phyloP scores from a whole-genome alignment of 768 basidiomycete species.

The Pleurotus salmoneostramineus region DNA sequence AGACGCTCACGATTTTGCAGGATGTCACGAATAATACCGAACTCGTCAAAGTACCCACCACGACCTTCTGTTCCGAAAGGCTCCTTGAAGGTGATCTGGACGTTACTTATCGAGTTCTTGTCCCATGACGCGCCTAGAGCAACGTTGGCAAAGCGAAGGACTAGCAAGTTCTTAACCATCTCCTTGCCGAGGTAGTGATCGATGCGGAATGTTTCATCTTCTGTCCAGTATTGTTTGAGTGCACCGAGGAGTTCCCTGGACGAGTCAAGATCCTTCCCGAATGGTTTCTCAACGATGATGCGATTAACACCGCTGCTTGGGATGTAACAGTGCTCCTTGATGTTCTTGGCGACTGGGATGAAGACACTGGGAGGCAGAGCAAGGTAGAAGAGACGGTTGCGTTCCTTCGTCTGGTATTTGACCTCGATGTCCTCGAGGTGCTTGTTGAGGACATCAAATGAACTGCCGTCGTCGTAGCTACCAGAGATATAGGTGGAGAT shows the following conservation, averaged over 20 bases:
- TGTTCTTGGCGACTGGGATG: conserved; percentile 77
- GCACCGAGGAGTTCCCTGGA: conserved; percentile 72
- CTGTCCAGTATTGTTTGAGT: conserved; percentile 86
- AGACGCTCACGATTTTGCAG: conserved; percentile 91
- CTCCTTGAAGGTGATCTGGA: conserved; percentile 99
- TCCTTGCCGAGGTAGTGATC: conserved; percentile 99
- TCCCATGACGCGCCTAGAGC: conserved; percentile 90
- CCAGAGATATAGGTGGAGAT: conserved; percentile 82
- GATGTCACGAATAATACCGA: conserved; percentile 97
- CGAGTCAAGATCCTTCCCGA: conserved; percentile 90
- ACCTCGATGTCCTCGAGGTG: conserved; percentile 78
- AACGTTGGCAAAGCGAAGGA: conserved; percentile 92
- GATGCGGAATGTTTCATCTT: conserved; percentile 98
- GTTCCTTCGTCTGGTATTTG: conserved; percentile 53
- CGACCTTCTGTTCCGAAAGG: conserved; percentile 99
- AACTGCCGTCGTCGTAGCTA: conserved; percentile 78
- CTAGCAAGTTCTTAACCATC: conserved; percentile 99
- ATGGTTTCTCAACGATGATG: conserved; percentile 97
- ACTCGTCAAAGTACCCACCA: conserved; percentile 99
- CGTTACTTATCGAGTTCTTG: conserved; percentile 92
- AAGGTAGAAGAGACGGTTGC: conserved; percentile 92
- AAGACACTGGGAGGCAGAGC: conserved; percentile 98
- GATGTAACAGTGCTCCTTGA: conserved; percentile 80
- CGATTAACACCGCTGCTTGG: conserved; percentile 71
- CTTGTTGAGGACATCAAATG: conserved; percentile 75